phyloP scores from a whole-genome alignment of 2,329 filamentous ascomycete species.

The Escovopsis weberi region DNA sequence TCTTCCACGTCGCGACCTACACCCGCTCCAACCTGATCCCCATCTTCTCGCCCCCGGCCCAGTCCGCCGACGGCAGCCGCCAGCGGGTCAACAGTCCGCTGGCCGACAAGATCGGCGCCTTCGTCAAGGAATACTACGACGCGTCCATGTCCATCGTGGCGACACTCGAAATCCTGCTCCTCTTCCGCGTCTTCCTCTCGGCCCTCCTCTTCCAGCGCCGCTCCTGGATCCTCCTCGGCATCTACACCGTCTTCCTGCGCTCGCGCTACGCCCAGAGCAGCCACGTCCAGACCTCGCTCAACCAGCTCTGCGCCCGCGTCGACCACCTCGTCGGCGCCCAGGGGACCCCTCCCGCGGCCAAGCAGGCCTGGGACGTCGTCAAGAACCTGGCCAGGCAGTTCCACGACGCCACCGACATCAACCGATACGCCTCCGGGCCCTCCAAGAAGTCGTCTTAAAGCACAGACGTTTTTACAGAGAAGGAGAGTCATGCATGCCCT shows the following conservation, averaged over 20 bases:
- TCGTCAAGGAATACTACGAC: conserved; percentile 98
- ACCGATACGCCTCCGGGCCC: conserved; percentile 49
- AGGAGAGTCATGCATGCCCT: not conserved
- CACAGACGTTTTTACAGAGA: not conserved
- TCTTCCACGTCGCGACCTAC: conserved; percentile 98
- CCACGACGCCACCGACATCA: conserved; percentile 64
- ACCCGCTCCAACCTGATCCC: conserved; percentile 87
- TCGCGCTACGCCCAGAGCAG: conserved; percentile 79
- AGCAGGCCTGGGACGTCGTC: conserved; percentile 65
- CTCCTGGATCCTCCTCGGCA: conserved; percentile 71
- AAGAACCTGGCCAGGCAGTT: conserved; percentile 63
- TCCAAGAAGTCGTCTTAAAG: conserved; percentile 32
- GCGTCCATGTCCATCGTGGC: conserved; percentile 88
- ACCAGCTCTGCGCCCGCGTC: conserved; percentile 55
- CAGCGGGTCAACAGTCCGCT: conserved; percentile 38
- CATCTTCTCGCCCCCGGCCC: conserved; percentile 55
- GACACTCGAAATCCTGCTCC: conserved; percentile 72
- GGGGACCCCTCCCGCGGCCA: conserved; percentile 65
- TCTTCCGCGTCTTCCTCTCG: conserved; percentile 67
- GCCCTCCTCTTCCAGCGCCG: conserved; percentile 79
- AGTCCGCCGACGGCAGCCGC: conserved; percentile 39
- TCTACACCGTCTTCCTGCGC: conserved; percentile 89
- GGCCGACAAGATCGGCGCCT: conserved; percentile 73
- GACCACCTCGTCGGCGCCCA: conserved; percentile 77
- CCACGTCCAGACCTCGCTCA: conserved; percentile 78